Percentiles rank a stretch among this genome's conserved stretches.
These are phyloP conservation scores for Melaleuca alternifolia DNA, from an alignment of 345 rosid genomes.

Conservation along the genomic window DNA sequence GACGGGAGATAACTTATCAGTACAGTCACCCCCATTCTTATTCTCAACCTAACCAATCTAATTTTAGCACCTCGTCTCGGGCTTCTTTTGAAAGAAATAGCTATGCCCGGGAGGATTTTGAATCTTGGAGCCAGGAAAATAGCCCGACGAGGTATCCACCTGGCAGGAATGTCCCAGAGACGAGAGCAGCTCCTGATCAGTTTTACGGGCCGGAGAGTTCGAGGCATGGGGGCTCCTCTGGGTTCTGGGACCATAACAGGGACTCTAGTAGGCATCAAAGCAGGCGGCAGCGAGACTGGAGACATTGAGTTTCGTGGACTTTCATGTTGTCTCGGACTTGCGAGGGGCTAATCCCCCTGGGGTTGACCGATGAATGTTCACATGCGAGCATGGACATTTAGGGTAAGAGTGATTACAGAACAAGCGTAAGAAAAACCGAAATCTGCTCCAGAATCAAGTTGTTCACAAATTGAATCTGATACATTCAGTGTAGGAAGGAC, in stretches of 20 bases:
- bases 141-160: conserved; percentile 44
- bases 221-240: conserved; percentile 35
- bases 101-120: conserved; percentile 32
- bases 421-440: background rate
- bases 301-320: background rate
- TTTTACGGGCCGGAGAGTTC: conserved; percentile 22
- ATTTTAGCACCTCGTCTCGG: background rate
- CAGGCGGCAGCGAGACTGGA: conserved; percentile 47
- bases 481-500: background rate
- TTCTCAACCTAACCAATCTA: background rate
- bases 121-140: conserved; percentile 86
- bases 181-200: conserved; percentile 12
- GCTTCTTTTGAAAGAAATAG: background rate
- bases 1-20: background rate
- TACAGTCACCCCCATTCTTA: background rate
- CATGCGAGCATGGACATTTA: background rate
- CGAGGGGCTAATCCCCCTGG: no score
- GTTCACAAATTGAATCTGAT: background rate
- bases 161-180: conserved; percentile 23
- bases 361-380: background rate
- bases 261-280: conserved; percentile 18
- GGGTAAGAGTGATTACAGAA: background rate
- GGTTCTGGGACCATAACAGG: conserved; percentile 22
- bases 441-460: background rate
- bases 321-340: background rate